Evolutionary conservation across 148 eudicot species (phyloP), one percentile per base, ranked within the genome.

Genomic region (Arbutus unedo): DNA sequence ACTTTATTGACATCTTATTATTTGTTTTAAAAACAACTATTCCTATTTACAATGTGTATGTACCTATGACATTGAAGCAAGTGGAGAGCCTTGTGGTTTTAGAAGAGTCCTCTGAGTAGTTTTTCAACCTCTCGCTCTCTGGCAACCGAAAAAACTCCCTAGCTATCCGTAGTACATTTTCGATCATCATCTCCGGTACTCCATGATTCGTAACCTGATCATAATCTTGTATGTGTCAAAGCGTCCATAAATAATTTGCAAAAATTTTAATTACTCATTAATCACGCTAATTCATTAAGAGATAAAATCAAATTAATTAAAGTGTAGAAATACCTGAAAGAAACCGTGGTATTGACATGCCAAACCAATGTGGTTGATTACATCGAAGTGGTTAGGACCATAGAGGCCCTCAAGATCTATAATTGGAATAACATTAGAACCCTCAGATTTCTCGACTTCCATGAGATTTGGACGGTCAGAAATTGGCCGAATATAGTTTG

Each of bases 141-240:
- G 85, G 78, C 60, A 83, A 10, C 18, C 41, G 15, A 53, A 79
- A 83, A 50, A 83, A 83, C 44, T 70, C 82, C 50, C 59, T 78
- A 1, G 85, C 81, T 25, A 72, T 73, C 59, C 73, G 10, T 13
- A 72, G 15, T 13, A 79, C 50, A 2, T 83, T 57, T 38, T 6
- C 43, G 25, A 83, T 79, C 82, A 72, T 16, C 9, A 3, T 18
- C 19, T 72, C 71, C 8, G 85, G 68, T 45, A 83, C 25, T 19
- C 85, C 85, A 6, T 83, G 85, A 67, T 83, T 83, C 48, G 79
- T 47, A 72, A 83, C 31, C 85, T 82, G 50, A 77, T n/a, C n/a
- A n/a, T n/a, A n/a, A n/a, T n/a, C n/a, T n/a, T n/a, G n/a, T n/a
- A n/a, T n/a, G n/a, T n/a, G n/a, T n/a, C n/a, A n/a, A n/a, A n/a